Conservation (phyloP, 495 filamentous ascomycete species). For the Daldinia concentrica region DNA sequence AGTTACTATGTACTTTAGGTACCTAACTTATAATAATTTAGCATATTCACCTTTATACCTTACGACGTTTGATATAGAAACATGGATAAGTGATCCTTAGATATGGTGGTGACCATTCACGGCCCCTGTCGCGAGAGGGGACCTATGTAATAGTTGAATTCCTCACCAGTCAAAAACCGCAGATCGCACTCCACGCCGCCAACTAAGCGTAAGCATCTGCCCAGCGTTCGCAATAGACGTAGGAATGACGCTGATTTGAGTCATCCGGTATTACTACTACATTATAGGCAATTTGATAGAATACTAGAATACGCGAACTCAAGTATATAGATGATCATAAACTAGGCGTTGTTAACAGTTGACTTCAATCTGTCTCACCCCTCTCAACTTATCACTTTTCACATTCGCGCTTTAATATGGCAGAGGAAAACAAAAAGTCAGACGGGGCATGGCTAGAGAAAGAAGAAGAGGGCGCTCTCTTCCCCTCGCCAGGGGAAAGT, state of each 20-base stretch:
- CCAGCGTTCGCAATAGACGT: not conserved
- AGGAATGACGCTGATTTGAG: not conserved
- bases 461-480: not conserved
- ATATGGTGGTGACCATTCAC: not conserved
- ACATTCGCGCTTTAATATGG: not conserved
- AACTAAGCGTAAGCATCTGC: not conserved
- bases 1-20: not conserved
- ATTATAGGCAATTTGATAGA: not conserved
- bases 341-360: too few species aligned
- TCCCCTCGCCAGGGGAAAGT: not conserved
- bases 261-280: not conserved
- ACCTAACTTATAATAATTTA: not conserved
- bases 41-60: too few species aligned
- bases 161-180: not conserved
- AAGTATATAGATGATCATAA: not conserved
- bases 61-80: too few species aligned
- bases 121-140: not conserved
- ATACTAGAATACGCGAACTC: not conserved
- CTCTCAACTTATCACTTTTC: not conserved
- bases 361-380: not conserved
- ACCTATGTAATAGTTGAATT: not conserved
- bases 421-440: not conserved
- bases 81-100: not conserved
- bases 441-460: not conserved
- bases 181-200: not conserved